phyloP scores from a whole-genome alignment of 345 rosid species.

The Acer yangbiense region DNA sequence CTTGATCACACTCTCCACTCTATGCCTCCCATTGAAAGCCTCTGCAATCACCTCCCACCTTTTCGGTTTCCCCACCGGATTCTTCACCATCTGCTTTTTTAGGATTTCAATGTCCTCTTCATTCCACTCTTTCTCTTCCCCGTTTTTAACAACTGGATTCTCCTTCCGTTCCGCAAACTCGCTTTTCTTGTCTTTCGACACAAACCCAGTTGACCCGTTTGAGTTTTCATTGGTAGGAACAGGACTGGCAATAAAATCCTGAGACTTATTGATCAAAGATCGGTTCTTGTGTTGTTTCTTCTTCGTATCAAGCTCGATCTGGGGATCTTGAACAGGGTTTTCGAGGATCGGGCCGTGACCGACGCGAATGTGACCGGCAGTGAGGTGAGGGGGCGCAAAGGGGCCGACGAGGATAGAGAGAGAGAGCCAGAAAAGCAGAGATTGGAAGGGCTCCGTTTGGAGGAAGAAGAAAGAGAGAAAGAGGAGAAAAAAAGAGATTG shows the following conservation, averaged over 20 bases:
- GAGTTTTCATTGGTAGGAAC: not conserved
- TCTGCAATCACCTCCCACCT: slow-evolving; percentile 81
- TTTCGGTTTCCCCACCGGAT: slow-evolving; percentile 85
- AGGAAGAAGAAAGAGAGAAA: slow-evolving; percentile 60
- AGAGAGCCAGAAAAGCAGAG: slow-evolving; percentile 72
- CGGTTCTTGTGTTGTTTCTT: slow-evolving; percentile 41
- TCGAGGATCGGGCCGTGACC: slow-evolving; percentile 72
- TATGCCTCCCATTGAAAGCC: slow-evolving; percentile 69
- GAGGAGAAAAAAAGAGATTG: slow-evolving; percentile 41
- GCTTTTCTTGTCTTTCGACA: slow-evolving; percentile 33
- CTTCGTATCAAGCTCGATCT: slow-evolving; percentile 47
- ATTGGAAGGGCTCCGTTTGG: slow-evolving; percentile 64
- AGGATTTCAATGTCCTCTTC: slow-evolving; percentile 68
- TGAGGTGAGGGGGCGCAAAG: slow-evolving; percentile 66
- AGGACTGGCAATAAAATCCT: not conserved
- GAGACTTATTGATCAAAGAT: not conserved
- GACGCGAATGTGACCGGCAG: slow-evolving; percentile 79
- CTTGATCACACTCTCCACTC: slow-evolving; percentile 78
- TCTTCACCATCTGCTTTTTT: slow-evolving; percentile 78
- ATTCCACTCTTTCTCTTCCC: slow-evolving; percentile 64
- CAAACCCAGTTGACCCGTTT: slow-evolving; percentile 18
- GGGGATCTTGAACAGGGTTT: slow-evolving; percentile 41
- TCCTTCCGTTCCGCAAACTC: slow-evolving; percentile 26
- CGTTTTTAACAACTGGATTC: slow-evolving; percentile 33
- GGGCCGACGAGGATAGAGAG: slow-evolving; percentile 71